Evolutionary conservation across 176 grass and related monocot genomes (phyloP).

Genomic region (Canna indica): DNA sequence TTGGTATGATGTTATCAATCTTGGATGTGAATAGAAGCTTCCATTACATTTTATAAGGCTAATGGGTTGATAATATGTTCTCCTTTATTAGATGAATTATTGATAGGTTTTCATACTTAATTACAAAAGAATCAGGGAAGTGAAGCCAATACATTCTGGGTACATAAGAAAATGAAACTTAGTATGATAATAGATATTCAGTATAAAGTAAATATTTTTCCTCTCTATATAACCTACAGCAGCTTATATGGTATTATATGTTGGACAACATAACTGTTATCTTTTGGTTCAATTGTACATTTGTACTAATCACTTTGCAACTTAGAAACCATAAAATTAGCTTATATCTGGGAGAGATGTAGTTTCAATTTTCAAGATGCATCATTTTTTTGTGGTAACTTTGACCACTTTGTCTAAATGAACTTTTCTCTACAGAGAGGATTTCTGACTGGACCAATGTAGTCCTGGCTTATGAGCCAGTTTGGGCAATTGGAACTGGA

Average conservation of each 20-base stretch:
- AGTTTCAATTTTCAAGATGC: neutral
- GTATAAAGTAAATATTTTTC: neutral
- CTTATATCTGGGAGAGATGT: neutral
- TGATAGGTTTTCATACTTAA: neutral
- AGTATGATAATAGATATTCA: neutral
- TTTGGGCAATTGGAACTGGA: slow-evolving; percentile 98
- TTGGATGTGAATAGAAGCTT: neutral
- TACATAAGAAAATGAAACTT: no score
- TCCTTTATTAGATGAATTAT: neutral
- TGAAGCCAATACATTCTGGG: neutral
- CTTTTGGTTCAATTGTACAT: neutral
- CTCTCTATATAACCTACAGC: neutral
- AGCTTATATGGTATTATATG: neutral
- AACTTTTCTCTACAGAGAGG: slow-evolving; percentile 43
- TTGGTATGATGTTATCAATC: no score
- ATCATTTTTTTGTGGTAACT: neutral
- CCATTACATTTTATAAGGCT: neutral
- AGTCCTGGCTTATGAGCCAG: slow-evolving; percentile 88
- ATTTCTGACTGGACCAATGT: slow-evolving; percentile 82
- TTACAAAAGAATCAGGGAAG: neutral
- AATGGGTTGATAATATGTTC: neutral
- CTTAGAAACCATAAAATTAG: neutral
- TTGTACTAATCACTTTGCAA: neutral
- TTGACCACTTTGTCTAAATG: neutral
- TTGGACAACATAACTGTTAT: neutral